Percentiles rank a stretch among this genome's conserved stretches.
Conservation (phyloP, 1,284 basidiomycete species). For the Tremellales sp. region DNA sequence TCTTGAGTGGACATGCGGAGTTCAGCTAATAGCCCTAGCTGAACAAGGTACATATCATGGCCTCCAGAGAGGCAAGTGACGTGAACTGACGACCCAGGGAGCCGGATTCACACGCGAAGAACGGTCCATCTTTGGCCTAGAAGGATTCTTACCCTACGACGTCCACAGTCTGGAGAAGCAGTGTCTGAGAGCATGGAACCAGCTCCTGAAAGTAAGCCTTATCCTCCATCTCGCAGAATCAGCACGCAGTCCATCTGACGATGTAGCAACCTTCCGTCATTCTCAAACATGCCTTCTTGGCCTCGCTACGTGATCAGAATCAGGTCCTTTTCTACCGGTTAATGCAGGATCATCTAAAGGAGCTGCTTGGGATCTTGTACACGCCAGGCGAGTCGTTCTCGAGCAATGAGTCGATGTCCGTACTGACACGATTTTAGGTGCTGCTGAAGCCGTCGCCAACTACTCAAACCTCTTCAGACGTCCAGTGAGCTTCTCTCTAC, state of each 20-base stretch:
- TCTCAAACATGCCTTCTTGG: conserved; percentile 51
- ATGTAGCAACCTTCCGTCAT: conserved; percentile 42
- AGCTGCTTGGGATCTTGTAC: conserved; percentile 72
- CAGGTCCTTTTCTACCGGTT: conserved; percentile 71
- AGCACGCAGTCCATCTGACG: background rate
- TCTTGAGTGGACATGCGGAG: background rate
- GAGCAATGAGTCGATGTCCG: background rate
- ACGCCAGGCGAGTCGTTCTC: conserved; percentile 42
- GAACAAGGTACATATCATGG: conserved; percentile 33
- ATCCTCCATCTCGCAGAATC: background rate
- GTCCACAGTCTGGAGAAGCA: conserved; percentile 74
- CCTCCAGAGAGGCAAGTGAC: background rate
- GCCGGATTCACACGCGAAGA: conserved; percentile 70
- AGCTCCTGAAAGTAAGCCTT: conserved; percentile 49
- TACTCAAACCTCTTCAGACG: conserved; percentile 78
- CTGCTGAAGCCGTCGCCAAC: conserved; percentile 56
- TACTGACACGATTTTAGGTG: conserved; percentile 21
- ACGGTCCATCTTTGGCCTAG: conserved; percentile 64
- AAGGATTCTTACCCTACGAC: conserved; percentile 69
- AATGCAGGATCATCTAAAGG: conserved; percentile 62
- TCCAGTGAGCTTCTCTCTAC: conserved; percentile 56
- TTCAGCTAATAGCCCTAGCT: conserved; percentile 14
- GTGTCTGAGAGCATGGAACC: conserved; percentile 61
- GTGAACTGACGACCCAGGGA: conserved; percentile 42
- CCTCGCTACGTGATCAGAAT: conserved; percentile 54